phyloP scores from a whole-genome alignment of 1,139 yeast species.

The Protomyces inouyei region DNA sequence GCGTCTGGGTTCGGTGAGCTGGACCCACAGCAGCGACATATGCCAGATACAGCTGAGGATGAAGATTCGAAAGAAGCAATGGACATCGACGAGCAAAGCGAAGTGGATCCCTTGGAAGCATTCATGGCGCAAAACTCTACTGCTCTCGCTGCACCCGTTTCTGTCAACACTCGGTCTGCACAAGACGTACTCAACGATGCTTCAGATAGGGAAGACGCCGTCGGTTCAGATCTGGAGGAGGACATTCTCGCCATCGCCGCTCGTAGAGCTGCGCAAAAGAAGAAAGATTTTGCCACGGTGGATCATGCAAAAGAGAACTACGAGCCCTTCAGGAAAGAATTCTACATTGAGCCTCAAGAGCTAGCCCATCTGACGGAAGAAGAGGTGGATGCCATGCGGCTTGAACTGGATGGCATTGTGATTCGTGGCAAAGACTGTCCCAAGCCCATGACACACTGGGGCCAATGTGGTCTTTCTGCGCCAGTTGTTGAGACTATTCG shows the following conservation, averaged over 20 bases:
- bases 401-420: slow-evolving; percentile 57
- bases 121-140: slow-evolving; percentile 37
- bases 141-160: slow-evolving; percentile 7
- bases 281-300: slow-evolving; percentile 44
- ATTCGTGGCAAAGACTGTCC: slow-evolving; percentile 59
- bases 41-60: background rate
- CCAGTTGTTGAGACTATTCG: slow-evolving; percentile 52
- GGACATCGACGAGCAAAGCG: slow-evolving; percentile 32
- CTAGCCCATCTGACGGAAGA: slow-evolving; percentile 46
- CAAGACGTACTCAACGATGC: slow-evolving; percentile 34
- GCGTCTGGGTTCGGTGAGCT: background rate
- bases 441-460: slow-evolving; percentile 70
- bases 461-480: slow-evolving; percentile 71
- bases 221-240: slow-evolving; percentile 34
- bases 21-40: background rate
- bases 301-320: slow-evolving; percentile 50
- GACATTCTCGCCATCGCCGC: slow-evolving; percentile 37
- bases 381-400: slow-evolving; percentile 54
- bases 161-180: slow-evolving; percentile 29
- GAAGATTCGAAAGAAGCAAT: slow-evolving; percentile 1
- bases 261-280: slow-evolving; percentile 41
- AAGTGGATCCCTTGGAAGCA: slow-evolving; percentile 43
- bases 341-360: slow-evolving; percentile 64
- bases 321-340: slow-evolving; percentile 55
- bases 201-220: slow-evolving; percentile 35